A percentile compares a stretch with the other conserved stretches of the same genome.
Evolutionary conservation across 2,329 filamentous ascomycete species (phyloP).

Genomic region (Tolypocladium cylindrosporum): DNA sequence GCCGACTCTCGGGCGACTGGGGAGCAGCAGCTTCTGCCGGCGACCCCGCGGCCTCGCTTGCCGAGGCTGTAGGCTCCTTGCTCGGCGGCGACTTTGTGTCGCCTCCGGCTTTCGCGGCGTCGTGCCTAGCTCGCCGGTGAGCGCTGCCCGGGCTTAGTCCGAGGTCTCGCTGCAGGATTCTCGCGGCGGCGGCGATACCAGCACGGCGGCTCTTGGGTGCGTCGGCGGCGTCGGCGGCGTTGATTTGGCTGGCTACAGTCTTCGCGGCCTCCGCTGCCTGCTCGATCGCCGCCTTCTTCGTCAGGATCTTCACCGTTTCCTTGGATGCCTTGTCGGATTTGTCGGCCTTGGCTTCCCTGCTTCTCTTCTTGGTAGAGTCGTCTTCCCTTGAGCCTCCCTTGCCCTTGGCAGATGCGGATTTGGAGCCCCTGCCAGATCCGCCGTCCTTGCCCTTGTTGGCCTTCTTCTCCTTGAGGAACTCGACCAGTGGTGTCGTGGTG

Average conservation of each 20-base stretch:
- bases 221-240: slow-evolving; percentile 19
- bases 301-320: slow-evolving; percentile 54
- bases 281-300: slow-evolving; percentile 45
- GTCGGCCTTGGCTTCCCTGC: slow-evolving; percentile 48
- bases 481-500: slow-evolving; percentile 79
- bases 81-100: slow-evolving; percentile 28
- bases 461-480: slow-evolving; percentile 87
- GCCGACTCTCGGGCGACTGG: slow-evolving; percentile 11
- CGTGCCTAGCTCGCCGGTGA: slow-evolving; percentile 48
- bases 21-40: slow-evolving; percentile 8
- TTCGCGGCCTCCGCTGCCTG: slow-evolving; percentile 36
- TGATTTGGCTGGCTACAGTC: slow-evolving; percentile 26
- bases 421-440: slow-evolving; percentile 30
- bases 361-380: slow-evolving; percentile 51
- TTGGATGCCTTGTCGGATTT: slow-evolving; percentile 42
- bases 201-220: slow-evolving; percentile 45
- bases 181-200: slow-evolving; percentile 53
- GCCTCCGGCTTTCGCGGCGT: slow-evolving; percentile 46
- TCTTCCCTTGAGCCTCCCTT: slow-evolving; percentile 34
- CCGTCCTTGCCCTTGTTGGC: slow-evolving; percentile 58
- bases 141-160: slow-evolving; percentile 54
- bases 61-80: slow-evolving; percentile 19
- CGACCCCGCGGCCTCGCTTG: slow-evolving; percentile 12
- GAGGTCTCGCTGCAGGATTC: slow-evolving; percentile 56
- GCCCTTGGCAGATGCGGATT: slow-evolving; percentile 36